Base-by-base conservation (phyloP, 768 basidiomycete species). In the Hebeloma cylindrosporum region DNA sequence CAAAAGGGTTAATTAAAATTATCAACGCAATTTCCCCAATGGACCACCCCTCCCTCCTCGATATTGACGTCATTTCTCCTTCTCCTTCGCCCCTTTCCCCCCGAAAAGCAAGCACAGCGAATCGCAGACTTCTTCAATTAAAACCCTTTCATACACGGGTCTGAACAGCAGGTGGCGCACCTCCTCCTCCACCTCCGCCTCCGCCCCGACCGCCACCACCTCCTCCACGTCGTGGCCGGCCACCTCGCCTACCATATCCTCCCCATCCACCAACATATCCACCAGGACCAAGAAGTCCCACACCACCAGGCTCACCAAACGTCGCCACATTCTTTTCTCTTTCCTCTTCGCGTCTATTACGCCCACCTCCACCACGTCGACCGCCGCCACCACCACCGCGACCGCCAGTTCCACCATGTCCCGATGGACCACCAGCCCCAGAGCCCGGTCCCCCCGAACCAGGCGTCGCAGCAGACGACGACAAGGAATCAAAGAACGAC, bases 301-400 rank as follows among this genome's bases (percentile, higher is more conserved):
- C 78, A 36, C 85, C 85, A 8, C 88, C 88, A 6, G 88, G 81
- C 60, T 92, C 89, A 2, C 89, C 90, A 72, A 93, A 93, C 6
- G 89, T 92, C 22, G 85, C 85, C 7, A 92, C 80, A 56, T 92
- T 92, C 64, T 78, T 80, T 63, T 89, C 87, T 48, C 89, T 66
- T 60, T 92, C 89, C 55, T 91, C 90, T 54, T 92, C 88, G 32
- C 89, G 67, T 54, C 88, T 73, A 53, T 80, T 87, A 40, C 83
- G 70, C 1, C 83, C 88, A 0, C 66, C 73, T 27, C 67, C 67
- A 1, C 75, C 73, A 3, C 32, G 23, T 7, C 74, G 67, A 0
- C 74, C 69, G 0, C 79, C 73, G 8, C 71, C 61, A 4, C 71
- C 54, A 2, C 73, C 68, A 9, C 74, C 64, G 11, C 72, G 71